phyloP scores from a whole-genome alignment of 2,329 filamentous ascomycete genomes.

The Botrytis squamosa region DNA sequence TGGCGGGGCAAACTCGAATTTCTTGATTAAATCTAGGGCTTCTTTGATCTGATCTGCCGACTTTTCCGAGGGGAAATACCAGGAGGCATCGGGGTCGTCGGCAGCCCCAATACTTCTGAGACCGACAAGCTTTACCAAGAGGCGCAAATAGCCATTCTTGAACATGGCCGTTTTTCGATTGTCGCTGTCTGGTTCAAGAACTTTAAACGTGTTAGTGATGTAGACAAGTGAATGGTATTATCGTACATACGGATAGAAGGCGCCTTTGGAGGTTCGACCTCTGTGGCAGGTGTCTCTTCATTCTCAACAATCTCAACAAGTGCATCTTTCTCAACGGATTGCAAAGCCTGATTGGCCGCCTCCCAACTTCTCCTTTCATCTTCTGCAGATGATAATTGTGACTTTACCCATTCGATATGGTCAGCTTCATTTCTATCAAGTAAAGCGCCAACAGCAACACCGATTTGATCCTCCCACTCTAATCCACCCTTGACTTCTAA shows the following conservation, averaged over 20 bases:
- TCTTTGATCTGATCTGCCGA: conserved; percentile 66
- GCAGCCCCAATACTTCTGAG: conserved; percentile 57
- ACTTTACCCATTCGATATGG: conserved; percentile 79
- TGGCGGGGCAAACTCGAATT: conserved; percentile 75
- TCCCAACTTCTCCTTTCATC: conserved; percentile 77
- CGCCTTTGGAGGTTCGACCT: conserved; percentile 41
- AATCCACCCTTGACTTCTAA: conserved; percentile 76
- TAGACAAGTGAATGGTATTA: neutral
- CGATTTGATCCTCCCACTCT: conserved; percentile 64
- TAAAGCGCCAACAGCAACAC: conserved; percentile 74
- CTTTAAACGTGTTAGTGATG: conserved; percentile 31
- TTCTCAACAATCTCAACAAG: conserved; percentile 41
- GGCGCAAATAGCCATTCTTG: conserved; percentile 82
- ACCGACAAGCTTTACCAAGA: conserved; percentile 76
- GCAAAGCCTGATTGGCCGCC: conserved; percentile 62
- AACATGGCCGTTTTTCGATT: conserved; percentile 73
- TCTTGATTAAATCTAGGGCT: conserved; percentile 69
- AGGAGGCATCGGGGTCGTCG: conserved; percentile 73
- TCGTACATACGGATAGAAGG: conserved; percentile 54
- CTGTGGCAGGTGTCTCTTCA: conserved; percentile 37
- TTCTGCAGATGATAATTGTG: conserved; percentile 64
- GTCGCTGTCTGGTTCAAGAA: conserved; percentile 56
- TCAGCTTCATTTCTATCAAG: conserved; percentile 77
- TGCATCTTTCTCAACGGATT: conserved; percentile 44
- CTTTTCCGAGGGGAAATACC: conserved; percentile 71